These are phyloP conservation scores for Moesziomyces aphidis DNA, from an alignment of 1,284 basidiomycete species.

Conservation along the genomic window DNA sequence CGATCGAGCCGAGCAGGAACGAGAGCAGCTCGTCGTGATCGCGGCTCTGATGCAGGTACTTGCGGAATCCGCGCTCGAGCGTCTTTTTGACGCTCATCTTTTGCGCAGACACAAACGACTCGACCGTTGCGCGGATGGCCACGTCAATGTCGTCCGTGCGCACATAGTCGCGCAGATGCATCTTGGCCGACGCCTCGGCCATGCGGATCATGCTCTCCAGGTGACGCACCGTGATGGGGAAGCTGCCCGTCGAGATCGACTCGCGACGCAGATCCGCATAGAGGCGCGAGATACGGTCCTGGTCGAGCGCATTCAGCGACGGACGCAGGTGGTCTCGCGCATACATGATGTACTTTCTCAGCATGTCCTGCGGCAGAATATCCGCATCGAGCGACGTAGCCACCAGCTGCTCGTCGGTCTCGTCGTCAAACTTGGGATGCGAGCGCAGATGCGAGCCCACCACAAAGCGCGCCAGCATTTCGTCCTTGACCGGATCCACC, in stretches of 20 bases:
- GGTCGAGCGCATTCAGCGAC: conserved; percentile 92
- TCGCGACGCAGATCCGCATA: conserved; percentile 97
- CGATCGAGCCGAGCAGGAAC: conserved; percentile 91
- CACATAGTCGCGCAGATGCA: conserved; percentile 96
- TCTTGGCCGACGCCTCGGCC: conserved; percentile 98
- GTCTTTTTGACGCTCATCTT: conserved; percentile 99
- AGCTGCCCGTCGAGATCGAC: conserved; percentile 94
- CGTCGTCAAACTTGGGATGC: conserved; percentile 90
- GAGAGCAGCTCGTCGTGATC: conserved; percentile 94
- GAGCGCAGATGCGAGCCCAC: conserved; percentile 94
- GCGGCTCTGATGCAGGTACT: conserved; percentile 92
- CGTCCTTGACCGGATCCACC: conserved; percentile 96
- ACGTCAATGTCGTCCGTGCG: conserved; percentile 95
- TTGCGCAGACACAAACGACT: conserved; percentile 94
- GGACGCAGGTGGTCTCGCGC: conserved; percentile 91
- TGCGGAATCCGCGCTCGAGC: conserved; percentile 88
- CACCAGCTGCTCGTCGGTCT: conserved; percentile 85
- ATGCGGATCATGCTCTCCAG: conserved; percentile 99
- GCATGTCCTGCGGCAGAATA: conserved; percentile 93
- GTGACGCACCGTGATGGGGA: conserved; percentile 97
- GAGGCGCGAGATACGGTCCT: conserved; percentile 92
- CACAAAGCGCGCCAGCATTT: conserved; percentile 94
- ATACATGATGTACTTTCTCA: conserved; percentile 99
- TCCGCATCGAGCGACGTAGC: conserved; percentile 87
- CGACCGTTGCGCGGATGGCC: conserved; percentile 93